Evolutionary conservation across 2,329 filamentous ascomycete species (phyloP).

Genomic region (Pseudocercospora ulei): DNA sequence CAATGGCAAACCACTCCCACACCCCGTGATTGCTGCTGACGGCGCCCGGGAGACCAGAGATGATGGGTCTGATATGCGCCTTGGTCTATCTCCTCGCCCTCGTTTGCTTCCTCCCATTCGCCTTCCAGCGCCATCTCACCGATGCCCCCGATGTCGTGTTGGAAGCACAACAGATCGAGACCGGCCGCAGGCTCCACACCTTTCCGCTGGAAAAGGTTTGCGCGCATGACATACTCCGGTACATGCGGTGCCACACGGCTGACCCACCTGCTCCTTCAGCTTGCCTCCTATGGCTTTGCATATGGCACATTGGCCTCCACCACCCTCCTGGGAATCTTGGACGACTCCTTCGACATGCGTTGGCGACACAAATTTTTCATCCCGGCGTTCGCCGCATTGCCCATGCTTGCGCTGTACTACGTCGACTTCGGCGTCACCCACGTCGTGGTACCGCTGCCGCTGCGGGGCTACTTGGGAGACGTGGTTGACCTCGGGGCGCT

Average conservation of each 20-base stretch:
- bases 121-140: slow-evolving; percentile 96
- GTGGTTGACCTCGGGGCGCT: slow-evolving; percentile 64
- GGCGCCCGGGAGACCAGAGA: slow-evolving; percentile 59
- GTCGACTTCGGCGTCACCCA: slow-evolving; percentile 96
- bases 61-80: slow-evolving; percentile 89
- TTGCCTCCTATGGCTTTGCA: slow-evolving; percentile 88
- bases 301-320: slow-evolving; percentile 87
- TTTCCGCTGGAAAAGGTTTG: slow-evolving; percentile 77
- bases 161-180: slow-evolving; percentile 62
- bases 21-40: slow-evolving; percentile 17
- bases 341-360: slow-evolving; percentile 94
- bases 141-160: slow-evolving; percentile 81
- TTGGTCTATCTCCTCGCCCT: slow-evolving; percentile 82
- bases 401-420: slow-evolving; percentile 92
- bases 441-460: slow-evolving; percentile 77
- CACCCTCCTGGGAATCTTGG: slow-evolving; percentile 81
- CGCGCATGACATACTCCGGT: slow-evolving; percentile 14
- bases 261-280: slow-evolving; percentile 43
- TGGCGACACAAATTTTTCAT: slow-evolving; percentile 99
- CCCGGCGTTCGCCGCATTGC: slow-evolving; percentile 83
- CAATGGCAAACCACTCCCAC: slow-evolving; percentile 15
- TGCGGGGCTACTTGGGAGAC: slow-evolving; percentile 74
- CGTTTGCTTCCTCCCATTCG: slow-evolving; percentile 89
- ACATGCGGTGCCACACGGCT: slow-evolving; percentile 42
- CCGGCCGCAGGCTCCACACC: slow-evolving; percentile 73